phyloP scores from a whole-genome alignment of 495 filamentous ascomycete genomes.

The Trichoderma orchidacearum region DNA sequence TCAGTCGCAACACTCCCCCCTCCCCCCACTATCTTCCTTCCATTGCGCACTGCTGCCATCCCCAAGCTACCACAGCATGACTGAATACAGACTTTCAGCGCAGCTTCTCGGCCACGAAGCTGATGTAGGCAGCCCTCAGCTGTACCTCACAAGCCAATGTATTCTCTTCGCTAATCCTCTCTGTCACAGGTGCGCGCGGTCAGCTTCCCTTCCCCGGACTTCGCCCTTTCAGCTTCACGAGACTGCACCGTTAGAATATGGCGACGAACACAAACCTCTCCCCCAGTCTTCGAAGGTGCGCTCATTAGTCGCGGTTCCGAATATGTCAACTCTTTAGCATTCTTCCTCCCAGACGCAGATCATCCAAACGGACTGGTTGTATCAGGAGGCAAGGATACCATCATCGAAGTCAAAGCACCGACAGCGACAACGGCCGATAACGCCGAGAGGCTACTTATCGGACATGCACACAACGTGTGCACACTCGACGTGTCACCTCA shows the following conservation, averaged over 20 bases:
- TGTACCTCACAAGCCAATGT: conserved; percentile 2
- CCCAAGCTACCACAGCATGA: conserved; percentile 16
- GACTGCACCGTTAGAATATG: conserved; percentile 85
- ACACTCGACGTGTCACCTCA: conserved; percentile 64
- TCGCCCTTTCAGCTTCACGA: conserved; percentile 72
- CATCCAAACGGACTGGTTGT: conserved; percentile 72
- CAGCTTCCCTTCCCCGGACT: conserved; percentile 57
- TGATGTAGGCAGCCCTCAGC: conserved; percentile 47
- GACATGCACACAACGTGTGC: conserved; percentile 79
- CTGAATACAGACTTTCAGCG: conserved; percentile 68
- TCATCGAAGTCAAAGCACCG: conserved; percentile 79
- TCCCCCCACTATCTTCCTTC: background rate
- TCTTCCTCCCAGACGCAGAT: conserved; percentile 51
- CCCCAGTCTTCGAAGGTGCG: conserved; percentile 59
- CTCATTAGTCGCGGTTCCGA: conserved; percentile 62
- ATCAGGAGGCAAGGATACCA: conserved; percentile 77
- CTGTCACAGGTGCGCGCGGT: conserved; percentile 70
- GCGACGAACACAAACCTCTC: conserved; percentile 46
- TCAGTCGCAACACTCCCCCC: background rate
- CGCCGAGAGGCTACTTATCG: conserved; percentile 73
- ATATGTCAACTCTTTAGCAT: conserved; percentile 78
- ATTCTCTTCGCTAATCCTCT: background rate
- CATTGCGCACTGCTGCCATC: background rate
- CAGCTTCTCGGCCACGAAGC: conserved; percentile 66
- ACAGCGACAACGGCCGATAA: conserved; percentile 46